These are phyloP conservation scores for Ogataea hybrid DNA, from an alignment of 1,139 yeast genomes.

Conservation along the genomic window DNA sequence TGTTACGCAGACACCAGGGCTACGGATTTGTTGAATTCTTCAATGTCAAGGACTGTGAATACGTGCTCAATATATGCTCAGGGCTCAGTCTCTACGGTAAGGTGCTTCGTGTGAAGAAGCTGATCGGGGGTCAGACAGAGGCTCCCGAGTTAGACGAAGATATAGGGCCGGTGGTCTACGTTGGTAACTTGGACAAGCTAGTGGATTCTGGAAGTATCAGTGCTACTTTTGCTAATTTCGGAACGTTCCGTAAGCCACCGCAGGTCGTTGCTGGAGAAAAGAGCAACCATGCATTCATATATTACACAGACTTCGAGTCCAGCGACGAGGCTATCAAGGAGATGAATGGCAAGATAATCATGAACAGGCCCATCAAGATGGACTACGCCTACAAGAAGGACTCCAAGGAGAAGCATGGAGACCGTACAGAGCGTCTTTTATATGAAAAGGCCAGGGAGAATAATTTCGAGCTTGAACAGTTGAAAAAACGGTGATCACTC, in stretches of 20 bases:
- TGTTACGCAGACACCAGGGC: constrained; percentile 73
- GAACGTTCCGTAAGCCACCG: constrained; percentile 46
- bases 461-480: constrained; percentile 20
- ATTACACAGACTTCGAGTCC: constrained; percentile 53
- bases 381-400: constrained; percentile 75
- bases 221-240: constrained; percentile 70
- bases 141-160: constrained; percentile 17
- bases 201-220: constrained; percentile 60
- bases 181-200: constrained; percentile 69
- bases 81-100: constrained; percentile 68
- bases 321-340: constrained; percentile 72
- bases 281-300: constrained; percentile 48
- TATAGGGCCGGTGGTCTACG: constrained; percentile 74
- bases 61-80: constrained; percentile 59
- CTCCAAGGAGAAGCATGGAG: constrained; percentile 69
- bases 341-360: constrained; percentile 66
- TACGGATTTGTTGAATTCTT: constrained; percentile 83
- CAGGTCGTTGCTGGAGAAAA: constrained; percentile 54
- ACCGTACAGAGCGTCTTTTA: constrained; percentile 66
- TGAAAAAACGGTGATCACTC: not conserved
- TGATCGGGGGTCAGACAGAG: constrained; percentile 30
- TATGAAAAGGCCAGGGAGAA: constrained; percentile 63
- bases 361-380: constrained; percentile 62
- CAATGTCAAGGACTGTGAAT: constrained; percentile 62
- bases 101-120: constrained; percentile 51